Conservation (phyloP, 768 basidiomycete species). For the Tricholoma saponaceum region DNA sequence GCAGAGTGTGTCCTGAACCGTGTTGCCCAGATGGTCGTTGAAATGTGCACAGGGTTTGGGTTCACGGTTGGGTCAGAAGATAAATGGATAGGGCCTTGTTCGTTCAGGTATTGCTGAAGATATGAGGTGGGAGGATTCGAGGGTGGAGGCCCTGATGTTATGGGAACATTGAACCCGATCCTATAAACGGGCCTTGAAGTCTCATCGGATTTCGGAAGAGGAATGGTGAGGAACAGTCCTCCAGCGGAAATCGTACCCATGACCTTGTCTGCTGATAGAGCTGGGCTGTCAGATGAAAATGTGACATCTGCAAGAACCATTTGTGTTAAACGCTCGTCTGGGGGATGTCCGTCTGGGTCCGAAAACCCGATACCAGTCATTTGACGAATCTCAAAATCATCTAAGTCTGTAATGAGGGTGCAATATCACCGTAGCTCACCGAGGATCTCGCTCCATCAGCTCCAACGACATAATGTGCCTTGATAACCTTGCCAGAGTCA, state of each 20-base stretch:
- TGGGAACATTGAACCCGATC: slow-evolving; percentile 36
- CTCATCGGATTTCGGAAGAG: slow-evolving; percentile 28
- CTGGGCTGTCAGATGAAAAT: slow-evolving; percentile 25
- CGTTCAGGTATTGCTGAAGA: slow-evolving; percentile 39
- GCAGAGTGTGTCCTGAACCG: slow-evolving; percentile 43
- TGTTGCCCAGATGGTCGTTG: slow-evolving; percentile 39
- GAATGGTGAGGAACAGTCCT: slow-evolving; percentile 31
- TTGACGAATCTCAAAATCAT: slow-evolving; percentile 34
- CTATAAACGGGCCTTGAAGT: slow-evolving; percentile 29
- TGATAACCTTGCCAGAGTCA: slow-evolving; percentile 40
- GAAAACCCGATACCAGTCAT: slow-evolving; percentile 36
- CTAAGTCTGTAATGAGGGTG: not conserved
- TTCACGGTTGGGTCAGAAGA: slow-evolving; percentile 33
- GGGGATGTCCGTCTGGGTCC: slow-evolving; percentile 34
- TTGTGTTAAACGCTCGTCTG: slow-evolving; percentile 28
- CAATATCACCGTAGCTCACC: slow-evolving; percentile 21
- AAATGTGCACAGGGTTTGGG: slow-evolving; percentile 27
- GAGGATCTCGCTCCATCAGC: slow-evolving; percentile 47
- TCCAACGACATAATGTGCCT: slow-evolving; percentile 43
- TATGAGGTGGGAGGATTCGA: slow-evolving; percentile 36
- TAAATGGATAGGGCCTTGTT: slow-evolving; percentile 30
- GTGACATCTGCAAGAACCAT: slow-evolving; percentile 46
- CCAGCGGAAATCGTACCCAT: slow-evolving; percentile 20
- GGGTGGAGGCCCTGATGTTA: slow-evolving; percentile 25
- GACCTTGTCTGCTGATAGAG: slow-evolving; percentile 17